phyloP scores from a whole-genome alignment of 2,329 filamentous ascomycete species.

The Aspergillus clavatus region DNA sequence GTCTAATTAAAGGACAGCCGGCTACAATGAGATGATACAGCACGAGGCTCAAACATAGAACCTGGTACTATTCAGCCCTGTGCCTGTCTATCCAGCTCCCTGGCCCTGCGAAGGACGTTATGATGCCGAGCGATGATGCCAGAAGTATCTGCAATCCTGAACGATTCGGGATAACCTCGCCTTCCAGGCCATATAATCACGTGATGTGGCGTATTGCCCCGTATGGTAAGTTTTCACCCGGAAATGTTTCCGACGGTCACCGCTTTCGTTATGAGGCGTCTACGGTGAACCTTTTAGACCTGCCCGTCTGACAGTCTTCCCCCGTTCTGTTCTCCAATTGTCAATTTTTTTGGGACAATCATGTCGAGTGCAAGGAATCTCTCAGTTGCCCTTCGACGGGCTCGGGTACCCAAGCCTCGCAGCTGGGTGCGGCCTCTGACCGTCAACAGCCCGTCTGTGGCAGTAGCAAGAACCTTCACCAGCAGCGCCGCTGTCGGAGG shows the following conservation, averaged over 20 bases:
- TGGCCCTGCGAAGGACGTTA: too few relatives aligned
- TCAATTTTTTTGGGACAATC: slow-evolving; percentile 12
- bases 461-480: slow-evolving; percentile 28
- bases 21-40: too few relatives aligned
- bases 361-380: slow-evolving; percentile 31
- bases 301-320: too few relatives aligned
- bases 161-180: too few relatives aligned
- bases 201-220: too few relatives aligned
- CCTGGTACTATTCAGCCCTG: too few relatives aligned
- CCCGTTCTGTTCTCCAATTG: slow-evolving; percentile 1
- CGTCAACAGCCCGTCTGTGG: slow-evolving; percentile 14
- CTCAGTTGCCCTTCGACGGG: slow-evolving; percentile 29
- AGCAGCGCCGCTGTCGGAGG: slow-evolving; percentile 22
- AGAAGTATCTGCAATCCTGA: too few relatives aligned
- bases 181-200: background rate
- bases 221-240: background rate
- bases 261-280: background rate
- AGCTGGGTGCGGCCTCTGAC: slow-evolving; percentile 20
- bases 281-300: slow-evolving; percentile 9
- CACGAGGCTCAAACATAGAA: too few relatives aligned
- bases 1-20: too few relatives aligned
- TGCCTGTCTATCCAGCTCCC: too few relatives aligned
- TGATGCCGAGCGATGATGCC: too few relatives aligned
- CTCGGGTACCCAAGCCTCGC: slow-evolving; percentile 28
- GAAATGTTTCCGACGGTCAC: background rate